Percentiles rank a stretch among this genome's conserved stretches.
These are phyloP conservation scores for Mycena polygramma DNA, from an alignment of 768 basidiomycete species.

Conservation along the genomic window DNA sequence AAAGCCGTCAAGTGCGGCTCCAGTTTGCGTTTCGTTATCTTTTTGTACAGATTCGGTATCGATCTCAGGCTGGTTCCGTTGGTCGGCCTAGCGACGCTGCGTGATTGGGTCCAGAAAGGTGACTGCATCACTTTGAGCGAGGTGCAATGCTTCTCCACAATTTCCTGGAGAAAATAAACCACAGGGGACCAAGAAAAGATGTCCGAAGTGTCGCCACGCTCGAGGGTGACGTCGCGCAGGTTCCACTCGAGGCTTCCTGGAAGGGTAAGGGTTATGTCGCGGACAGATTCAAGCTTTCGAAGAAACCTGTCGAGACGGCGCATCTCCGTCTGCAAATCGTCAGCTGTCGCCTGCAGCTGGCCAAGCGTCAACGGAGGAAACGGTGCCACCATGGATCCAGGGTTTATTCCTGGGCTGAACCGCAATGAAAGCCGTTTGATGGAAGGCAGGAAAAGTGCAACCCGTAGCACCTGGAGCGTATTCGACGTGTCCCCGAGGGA, in stretches of 20 bases:
- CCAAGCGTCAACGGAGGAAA: background rate
- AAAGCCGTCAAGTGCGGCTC: background rate
- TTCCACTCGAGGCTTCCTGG: conserved; percentile 27
- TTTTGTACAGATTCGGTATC: background rate
- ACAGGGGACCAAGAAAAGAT: conserved; percentile 7
- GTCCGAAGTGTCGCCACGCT: conserved; percentile 12
- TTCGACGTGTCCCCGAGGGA: background rate
- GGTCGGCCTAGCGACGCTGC: background rate
- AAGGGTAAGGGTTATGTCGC: conserved; percentile 14
- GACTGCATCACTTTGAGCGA: background rate
- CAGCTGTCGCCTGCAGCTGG: background rate
- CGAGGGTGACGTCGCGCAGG: conserved; percentile 22
- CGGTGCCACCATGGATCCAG: background rate
- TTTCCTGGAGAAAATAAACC: background rate
- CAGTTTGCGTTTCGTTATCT: background rate
- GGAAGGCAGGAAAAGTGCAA: conserved; percentile 11
- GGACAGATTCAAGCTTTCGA: conserved; percentile 3
- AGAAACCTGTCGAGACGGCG: background rate
- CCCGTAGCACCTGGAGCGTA: conserved; percentile 17
- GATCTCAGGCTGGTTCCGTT: background rate
- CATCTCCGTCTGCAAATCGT: conserved; percentile 1
- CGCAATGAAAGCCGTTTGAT: conserved; percentile 5
- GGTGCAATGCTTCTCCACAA: background rate
- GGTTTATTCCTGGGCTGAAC: conserved; percentile 3
- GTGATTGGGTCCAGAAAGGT: background rate